Evolutionary conservation across 805 yeast species (phyloP), one percentile per base, ranked within the genome.

Genomic region (Brettanomyces nanus): DNA sequence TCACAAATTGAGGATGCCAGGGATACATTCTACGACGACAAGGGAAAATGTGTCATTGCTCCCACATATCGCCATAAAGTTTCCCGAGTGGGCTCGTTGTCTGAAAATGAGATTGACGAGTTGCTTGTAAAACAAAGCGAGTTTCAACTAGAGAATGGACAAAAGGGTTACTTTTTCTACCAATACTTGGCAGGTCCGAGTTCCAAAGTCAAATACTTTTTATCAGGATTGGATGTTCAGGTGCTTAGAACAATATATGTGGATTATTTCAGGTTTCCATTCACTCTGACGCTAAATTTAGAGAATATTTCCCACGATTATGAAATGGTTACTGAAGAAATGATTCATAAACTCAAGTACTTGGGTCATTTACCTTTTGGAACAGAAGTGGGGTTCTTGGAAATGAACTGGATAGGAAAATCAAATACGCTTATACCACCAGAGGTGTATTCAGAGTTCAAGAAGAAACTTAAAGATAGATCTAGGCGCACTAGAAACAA

Each of bases 291-390:
- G 4, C 72, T 75, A 7, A 71, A 68, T 28, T 71, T 89, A 5
- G 95, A 85, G 47, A 80, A 79, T 53, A 73, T 90, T 28, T 71
- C 65, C 34, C 72, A 71, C 51, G 94, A 83, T 27, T 73, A 73
- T 19, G 45, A 49, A 13, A 49, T 54, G 18, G 66, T 81, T 17
- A 72, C 80, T 0, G 78, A 74, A 13, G 75, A 75, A 3, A 45
- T 81, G 50, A 49, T 73, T 2, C 71, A 73, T 36, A 75, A 78
- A 46, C 70, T 70, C 54, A 89, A 86, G 56, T 86, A 83, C 55
- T 60, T 92, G 40, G 70, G 83, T 1, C 90, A 90, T 57, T 59
- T 87, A 18, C 97, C 98, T 0, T 55, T 75, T 21, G 97, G 97
- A 2, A 81, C 95, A 0, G 83, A 81, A 37, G 58, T 90, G 31